These are phyloP conservation scores for Backusella luteola DNA, from an alignment of 192 early-diverging fungal species.

Conservation along the genomic window DNA sequence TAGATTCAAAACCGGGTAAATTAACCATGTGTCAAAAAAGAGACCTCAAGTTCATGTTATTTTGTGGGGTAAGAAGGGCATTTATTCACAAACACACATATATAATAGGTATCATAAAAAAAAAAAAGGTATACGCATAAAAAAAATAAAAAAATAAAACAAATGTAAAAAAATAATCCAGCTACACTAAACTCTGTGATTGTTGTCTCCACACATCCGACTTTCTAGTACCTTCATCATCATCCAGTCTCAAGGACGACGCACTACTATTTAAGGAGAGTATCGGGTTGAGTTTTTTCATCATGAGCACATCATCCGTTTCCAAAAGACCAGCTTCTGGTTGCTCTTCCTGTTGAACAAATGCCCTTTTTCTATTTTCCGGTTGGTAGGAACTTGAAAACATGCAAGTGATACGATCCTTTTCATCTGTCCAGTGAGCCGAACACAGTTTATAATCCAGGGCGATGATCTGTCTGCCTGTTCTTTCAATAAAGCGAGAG, in stretches of 20 bases:
- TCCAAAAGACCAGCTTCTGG: neutral
- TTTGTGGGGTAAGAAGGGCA: neutral
- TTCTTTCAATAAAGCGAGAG: conserved; percentile 62
- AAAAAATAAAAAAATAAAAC: neutral
- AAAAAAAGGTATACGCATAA: neutral
- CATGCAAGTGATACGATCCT: conserved; percentile 60
- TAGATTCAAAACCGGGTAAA: too few relatives aligned
- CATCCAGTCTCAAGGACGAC: neutral
- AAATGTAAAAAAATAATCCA: neutral
- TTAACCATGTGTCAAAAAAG: too few relatives aligned
- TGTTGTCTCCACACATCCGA: neutral
- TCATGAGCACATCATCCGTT: neutral
- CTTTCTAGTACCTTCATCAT: neutral
- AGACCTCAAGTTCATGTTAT: too few relatives aligned
- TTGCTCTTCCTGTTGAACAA: neutral
- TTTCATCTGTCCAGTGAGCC: conserved; percentile 73
- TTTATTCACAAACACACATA: neutral
- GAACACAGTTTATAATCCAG: conserved; percentile 72
- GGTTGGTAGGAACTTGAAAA: conserved; percentile 41
- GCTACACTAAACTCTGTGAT: neutral
- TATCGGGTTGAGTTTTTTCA: neutral
- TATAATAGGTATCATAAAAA: neutral
- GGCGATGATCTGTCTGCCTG: conserved; percentile 44
- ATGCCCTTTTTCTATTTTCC: neutral
- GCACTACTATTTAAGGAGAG: neutral